These are phyloP conservation scores for Fusarium sp. DNA, from an alignment of 2,329 filamentous ascomycete genomes.

Conservation along the genomic window DNA sequence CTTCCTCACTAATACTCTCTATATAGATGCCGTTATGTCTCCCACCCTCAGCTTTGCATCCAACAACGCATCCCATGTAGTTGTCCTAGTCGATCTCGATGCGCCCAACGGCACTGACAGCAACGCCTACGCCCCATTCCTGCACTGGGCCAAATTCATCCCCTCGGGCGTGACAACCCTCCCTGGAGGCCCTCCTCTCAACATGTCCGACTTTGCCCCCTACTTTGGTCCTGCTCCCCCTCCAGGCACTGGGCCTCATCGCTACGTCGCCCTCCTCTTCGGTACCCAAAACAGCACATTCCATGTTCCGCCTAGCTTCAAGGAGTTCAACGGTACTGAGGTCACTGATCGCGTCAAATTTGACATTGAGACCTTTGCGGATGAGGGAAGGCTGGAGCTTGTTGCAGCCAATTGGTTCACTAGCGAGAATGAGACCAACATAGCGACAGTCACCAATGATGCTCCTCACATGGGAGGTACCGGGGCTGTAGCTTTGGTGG, in stretches of 20 bases:
- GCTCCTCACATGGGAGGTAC: not conserved
- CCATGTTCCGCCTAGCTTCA: not conserved
- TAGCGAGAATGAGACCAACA: not conserved
- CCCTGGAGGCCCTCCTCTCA: not conserved
- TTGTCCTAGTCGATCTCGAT: constrained; percentile 13
- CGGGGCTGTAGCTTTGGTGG: not conserved
- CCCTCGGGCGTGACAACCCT: not conserved
- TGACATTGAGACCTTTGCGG: not conserved
- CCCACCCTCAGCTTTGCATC: not conserved
- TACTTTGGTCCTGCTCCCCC: constrained; percentile 13
- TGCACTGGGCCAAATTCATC: constrained; percentile 5
- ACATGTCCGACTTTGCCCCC: constrained; percentile 41
- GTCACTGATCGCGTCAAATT: not conserved
- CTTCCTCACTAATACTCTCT: not conserved
- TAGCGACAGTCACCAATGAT: not conserved
- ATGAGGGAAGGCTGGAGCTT: not conserved
- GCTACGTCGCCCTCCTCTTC: constrained; percentile 9
- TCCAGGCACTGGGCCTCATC: constrained; percentile 8
- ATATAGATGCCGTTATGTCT: not conserved
- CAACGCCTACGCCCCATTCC: not conserved
- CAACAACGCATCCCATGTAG: constrained; percentile 6
- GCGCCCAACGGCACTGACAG: constrained; percentile 6
- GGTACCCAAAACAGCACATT: not conserved
- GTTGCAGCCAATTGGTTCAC: constrained; percentile 4
- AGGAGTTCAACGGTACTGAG: not conserved